phyloP scores from a whole-genome alignment of 2,329 filamentous ascomycete species.

The Thermomyces lanuginosus region DNA sequence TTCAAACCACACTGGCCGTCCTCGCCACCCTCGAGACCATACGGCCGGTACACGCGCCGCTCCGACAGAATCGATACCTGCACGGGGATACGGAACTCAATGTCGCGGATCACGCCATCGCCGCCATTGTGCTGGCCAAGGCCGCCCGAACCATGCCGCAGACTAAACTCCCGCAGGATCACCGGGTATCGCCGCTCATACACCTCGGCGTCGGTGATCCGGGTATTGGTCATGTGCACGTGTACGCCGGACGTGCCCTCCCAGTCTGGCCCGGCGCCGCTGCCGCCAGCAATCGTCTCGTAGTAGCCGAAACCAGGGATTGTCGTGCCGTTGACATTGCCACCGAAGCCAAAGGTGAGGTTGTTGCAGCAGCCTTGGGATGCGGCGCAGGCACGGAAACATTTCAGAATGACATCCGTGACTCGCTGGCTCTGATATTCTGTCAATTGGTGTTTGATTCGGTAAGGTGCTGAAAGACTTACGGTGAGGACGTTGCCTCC shows the following conservation, averaged over 20 bases:
- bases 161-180: slow-evolving; percentile 51
- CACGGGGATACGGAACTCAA: slow-evolving; percentile 63
- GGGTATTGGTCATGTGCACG: slow-evolving; percentile 73
- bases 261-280: slow-evolving; percentile 57
- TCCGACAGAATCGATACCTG: slow-evolving; percentile 64
- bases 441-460: background rate
- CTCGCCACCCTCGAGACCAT: slow-evolving; percentile 63
- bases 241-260: slow-evolving; percentile 62
- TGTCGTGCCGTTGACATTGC: slow-evolving; percentile 41
- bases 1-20: slow-evolving; percentile 65
- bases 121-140: slow-evolving; percentile 52
- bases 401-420: slow-evolving; percentile 61
- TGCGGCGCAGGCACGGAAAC: slow-evolving; percentile 60
- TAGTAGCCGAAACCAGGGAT: slow-evolving; percentile 59
- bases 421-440: slow-evolving; percentile 44
- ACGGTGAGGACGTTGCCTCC: slow-evolving; percentile 63
- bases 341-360: slow-evolving; percentile 60
- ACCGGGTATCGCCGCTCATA: slow-evolving; percentile 66
- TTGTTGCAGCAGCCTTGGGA: slow-evolving; percentile 65
- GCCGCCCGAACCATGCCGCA: slow-evolving; percentile 48
- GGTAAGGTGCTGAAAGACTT: slow-evolving; percentile 5
- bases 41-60: slow-evolving; percentile 55
- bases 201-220: slow-evolving; percentile 65
- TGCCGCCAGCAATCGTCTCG: slow-evolving; percentile 67
- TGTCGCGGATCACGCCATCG: slow-evolving; percentile 60